Evolutionary conservation across 2,329 filamentous ascomycete genomes (phyloP), one percentile per base, ranked within the genome.

Genomic region (Colletotrichum lini): DNA sequence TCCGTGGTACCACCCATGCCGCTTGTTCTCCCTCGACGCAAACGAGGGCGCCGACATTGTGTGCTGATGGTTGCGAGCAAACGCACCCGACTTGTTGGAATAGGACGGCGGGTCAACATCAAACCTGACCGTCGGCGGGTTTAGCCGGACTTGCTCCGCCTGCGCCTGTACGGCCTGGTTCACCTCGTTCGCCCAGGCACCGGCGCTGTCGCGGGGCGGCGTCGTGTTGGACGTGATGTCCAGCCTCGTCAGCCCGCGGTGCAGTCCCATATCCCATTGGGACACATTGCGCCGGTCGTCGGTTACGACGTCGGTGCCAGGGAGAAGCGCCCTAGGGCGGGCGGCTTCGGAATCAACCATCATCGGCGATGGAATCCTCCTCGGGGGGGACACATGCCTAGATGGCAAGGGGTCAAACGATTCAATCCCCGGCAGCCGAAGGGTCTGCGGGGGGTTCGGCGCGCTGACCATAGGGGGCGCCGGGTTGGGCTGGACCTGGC

Each of bases 341-440:
- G 82, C 44, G 73, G 82, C 64, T 76, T 88, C 80, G 44, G 82
- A 76, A 75, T 97, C 94, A 12, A 95, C 82, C 77, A 93, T 89
- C 93, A 96, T 95, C 0, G 94, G 93, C 63, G 93, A 95, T 2
- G 89, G 86, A 65, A 88, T 87, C 57, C 92, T 89, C 59, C 90
- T 87, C 1, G 89, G 88, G 9, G 92, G 90, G 0, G 93, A 89
- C 15, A 85, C 80, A 1, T 90, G 88, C 23, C 88, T 88, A 69
- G 89, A 88, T 35, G 90, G 92, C 30, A 93, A 85, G 67, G 94
- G 91, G 77, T 96, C 94, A 76, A 98, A 98, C 18, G 94, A 97
- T 79, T 97, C 94, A 74, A 98, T 98, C 16, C 95, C 95, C 0
- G 95, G 95, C 16, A 98, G 87, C 49, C 94, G 90, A 16, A 94